phyloP scores from a whole-genome alignment of 306 rosid species.

The Sindora glabra region DNA sequence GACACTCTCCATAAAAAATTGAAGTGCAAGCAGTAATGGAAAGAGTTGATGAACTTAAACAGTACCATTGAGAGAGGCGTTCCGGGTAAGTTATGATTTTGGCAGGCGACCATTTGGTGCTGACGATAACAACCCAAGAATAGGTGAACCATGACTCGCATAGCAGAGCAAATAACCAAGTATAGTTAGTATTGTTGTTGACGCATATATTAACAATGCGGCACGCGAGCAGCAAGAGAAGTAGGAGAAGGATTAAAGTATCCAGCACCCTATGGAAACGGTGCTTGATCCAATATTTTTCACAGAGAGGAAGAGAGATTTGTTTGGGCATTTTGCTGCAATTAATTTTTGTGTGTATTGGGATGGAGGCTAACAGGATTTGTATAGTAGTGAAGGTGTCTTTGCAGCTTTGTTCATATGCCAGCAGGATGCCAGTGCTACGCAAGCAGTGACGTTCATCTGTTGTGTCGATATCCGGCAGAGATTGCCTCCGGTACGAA shows the following conservation, averaged over 20 bases:
- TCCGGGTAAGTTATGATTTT: conserved; percentile 24
- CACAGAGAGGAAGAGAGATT: not conserved
- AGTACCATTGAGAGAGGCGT: conserved; percentile 17
- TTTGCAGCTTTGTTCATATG: no score
- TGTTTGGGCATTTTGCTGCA: not conserved
- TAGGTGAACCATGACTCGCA: conserved; percentile 34
- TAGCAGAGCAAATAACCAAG: conserved; percentile 30
- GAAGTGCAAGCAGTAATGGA: no score
- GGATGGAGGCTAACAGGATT: no score
- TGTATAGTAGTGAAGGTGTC: no score
- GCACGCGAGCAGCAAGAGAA: conserved; percentile 12
- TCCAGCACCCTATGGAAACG: not conserved
- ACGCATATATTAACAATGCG: conserved; percentile 11
- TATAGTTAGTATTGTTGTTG: conserved; percentile 2
- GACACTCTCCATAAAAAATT: no score
- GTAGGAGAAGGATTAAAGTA: conserved; percentile 4
- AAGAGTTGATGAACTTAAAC: not conserved
- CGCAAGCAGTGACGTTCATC: no score
- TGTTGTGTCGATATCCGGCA: no score
- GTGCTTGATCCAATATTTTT: not conserved
- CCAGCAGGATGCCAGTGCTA: no score
- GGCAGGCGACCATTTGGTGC: conserved; percentile 19
- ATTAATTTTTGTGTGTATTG: no score
- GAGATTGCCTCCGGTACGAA: no score
- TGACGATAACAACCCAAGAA: conserved; percentile 8